Base-by-base conservation (phyloP, 2,329 filamentous ascomycete genomes). In the Penicillium sp. region DNA sequence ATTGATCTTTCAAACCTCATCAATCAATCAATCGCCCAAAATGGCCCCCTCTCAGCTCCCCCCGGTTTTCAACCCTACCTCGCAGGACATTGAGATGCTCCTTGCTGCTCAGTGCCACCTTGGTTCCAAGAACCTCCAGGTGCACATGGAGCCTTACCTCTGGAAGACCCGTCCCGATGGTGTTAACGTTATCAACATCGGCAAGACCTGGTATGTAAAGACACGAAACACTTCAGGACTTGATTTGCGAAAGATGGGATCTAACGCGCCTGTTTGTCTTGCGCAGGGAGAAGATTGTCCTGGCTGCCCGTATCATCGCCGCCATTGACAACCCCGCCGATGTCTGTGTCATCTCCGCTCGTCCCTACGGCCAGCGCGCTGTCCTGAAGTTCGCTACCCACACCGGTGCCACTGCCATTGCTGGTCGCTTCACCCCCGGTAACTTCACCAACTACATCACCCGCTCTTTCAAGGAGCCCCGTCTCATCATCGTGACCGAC, bases 401-500 rank as follows among this genome's bases (percentile, higher is more conserved):
- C 86, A 98, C 93, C 63, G 93, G 93, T 74, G 90, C 94, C 70
- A 88, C 90, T 70, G 88, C 93, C 76, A 98, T 98, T 71, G 94
- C 93, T 70, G 93, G 93, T 80, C 93, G 93, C 75, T 98, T 98
- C 87, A 98, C 93, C 73, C 93, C 93, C 74, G 93, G 93, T 88
- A 95, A 91, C 78, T 98, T 98, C 86, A 98, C 93, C 83, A 98
- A 98, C 85, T 98, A 98, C 87, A 98, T 98, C 86, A 98, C 94
- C 77, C 91, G 93, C 72, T 97, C 93, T 61, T 98, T 98, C 90
- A 96, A 96, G 86, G 93, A 98, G 83, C 93, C 93, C 73, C 94
- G 94, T 76, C 83, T 98, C 72, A 97, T 98, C 78, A 85, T 98
- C 74, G 93, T 98, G 71, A 98, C 93, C 79, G 93, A 98, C 77